A percentile compares a stretch with the other conserved stretches of the same genome.
Conservation (phyloP, 257 asterid genomes). For the Gardenia jasminoides region DNA sequence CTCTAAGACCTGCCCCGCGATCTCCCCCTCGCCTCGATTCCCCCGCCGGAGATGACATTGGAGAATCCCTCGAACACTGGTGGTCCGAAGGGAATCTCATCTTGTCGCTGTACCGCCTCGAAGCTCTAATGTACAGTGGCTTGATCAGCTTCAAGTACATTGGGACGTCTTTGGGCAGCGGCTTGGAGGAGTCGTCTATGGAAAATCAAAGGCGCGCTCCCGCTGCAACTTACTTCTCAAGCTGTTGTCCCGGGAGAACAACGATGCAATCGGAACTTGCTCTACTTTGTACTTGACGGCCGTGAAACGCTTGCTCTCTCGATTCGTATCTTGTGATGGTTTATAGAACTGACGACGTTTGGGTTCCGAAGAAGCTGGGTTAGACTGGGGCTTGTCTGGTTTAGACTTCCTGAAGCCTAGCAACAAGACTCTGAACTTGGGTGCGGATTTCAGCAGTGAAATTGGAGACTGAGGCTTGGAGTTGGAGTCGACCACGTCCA, state of each 20-base stretch:
- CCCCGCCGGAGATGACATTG: conserved; percentile 45
- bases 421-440: conserved; percentile 53
- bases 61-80: conserved; percentile 28
- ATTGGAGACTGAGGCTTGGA: conserved; percentile 52
- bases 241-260: conserved; percentile 43
- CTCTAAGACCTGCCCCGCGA: conserved; percentile 47
- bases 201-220: conserved; percentile 35
- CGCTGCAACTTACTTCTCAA: conserved; percentile 45
- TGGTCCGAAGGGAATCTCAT: conserved; percentile 23
- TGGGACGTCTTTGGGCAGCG: conserved; percentile 33
- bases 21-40: conserved; percentile 30
- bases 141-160: conserved; percentile 61
- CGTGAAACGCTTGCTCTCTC: conserved; percentile 36
- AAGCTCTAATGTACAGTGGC: conserved; percentile 49
- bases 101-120: conserved; percentile 43
- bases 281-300: conserved; percentile 34
- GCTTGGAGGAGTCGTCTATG: conserved; percentile 23
- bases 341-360: conserved; percentile 19
- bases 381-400: conserved; percentile 28
- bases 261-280: conserved; percentile 27
- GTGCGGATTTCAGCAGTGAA: conserved; percentile 52
- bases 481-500: conserved; percentile 1
- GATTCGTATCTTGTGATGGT: conserved; percentile 13
- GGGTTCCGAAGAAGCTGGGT: neutral
- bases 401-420: conserved; percentile 52